Percentiles rank a stretch among this genome's conserved stretches.
phyloP scores from a whole-genome alignment of 164 flowering plant species.

The Liquidambar formosana region DNA sequence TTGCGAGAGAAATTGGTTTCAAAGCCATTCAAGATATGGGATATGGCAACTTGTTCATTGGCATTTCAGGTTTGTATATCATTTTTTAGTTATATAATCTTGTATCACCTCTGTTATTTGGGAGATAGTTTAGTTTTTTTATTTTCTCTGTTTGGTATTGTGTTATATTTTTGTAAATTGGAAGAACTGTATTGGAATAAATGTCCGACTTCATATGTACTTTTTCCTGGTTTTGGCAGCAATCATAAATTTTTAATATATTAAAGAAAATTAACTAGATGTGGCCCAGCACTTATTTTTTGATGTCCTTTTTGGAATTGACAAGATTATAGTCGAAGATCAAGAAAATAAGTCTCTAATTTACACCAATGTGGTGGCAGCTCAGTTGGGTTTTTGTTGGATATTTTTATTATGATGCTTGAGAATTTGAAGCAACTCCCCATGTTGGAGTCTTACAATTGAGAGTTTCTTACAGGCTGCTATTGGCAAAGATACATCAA shows the following conservation, averaged over 20 bases:
- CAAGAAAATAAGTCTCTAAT: not conserved
- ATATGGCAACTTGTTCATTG: slow-evolving; percentile 41
- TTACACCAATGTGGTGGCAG: not conserved
- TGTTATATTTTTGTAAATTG: not conserved
- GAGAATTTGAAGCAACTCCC: slow-evolving; percentile 5
- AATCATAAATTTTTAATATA: not conserved
- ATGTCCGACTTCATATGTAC: not conserved
- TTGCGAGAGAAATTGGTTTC: slow-evolving; percentile 65
- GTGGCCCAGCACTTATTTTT: not conserved
- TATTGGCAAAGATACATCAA: slow-evolving; percentile 50
- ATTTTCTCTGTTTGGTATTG: not conserved
- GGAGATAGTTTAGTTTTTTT: not conserved
- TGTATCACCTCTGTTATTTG: not conserved
- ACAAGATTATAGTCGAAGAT: not conserved
- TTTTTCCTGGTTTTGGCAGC: not conserved
- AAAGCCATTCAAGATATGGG: slow-evolving; percentile 80
- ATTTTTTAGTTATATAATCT: not conserved
- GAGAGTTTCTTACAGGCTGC: slow-evolving; percentile 49
- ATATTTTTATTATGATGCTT: not conserved
- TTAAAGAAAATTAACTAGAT: not conserved
- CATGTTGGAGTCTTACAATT: slow-evolving; percentile 9
- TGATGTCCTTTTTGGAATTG: not conserved
- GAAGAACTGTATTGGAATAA: not conserved
- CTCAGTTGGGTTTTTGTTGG: not conserved
- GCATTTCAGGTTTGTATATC: slow-evolving; percentile 57